Evolutionary conservation across 164 flowering plant genomes (phyloP).

Genomic region (Magnolia changhungtana): DNA sequence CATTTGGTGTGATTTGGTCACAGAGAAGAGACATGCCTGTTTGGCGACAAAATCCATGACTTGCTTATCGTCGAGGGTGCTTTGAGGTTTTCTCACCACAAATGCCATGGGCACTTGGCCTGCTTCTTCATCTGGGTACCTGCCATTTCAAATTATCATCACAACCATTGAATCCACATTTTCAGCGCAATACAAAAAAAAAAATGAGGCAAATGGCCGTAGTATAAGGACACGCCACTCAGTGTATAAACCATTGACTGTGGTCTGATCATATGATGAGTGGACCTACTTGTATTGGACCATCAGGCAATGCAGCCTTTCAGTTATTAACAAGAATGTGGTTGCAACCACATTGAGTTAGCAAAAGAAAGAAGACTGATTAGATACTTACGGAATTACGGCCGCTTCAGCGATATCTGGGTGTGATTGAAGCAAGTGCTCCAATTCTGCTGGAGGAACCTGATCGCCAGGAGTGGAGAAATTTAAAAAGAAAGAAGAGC

Average conservation of each 20-base stretch:
- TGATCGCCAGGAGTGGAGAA: background rate
- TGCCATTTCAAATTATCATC: background rate
- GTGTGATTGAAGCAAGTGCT: conserved; percentile 11
- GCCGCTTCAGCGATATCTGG: conserved; percentile 45
- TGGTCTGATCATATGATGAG: too few species aligned
- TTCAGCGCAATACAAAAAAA: background rate
- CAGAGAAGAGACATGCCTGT: conserved; percentile 17
- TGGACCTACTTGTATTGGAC: background rate
- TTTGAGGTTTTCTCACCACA: conserved; percentile 25
- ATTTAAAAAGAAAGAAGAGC: background rate
- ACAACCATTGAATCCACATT: background rate
- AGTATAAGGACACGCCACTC: background rate
- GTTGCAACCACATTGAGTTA: background rate
- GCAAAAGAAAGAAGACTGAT: background rate
- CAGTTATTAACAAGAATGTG: background rate
- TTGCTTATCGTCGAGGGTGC: conserved; percentile 22
- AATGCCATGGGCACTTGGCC: conserved; percentile 43
- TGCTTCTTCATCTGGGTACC: conserved; percentile 36
- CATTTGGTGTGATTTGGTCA: background rate
- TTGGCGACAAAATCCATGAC: conserved; percentile 29
- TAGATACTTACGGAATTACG: conserved; percentile 65
- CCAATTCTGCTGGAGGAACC: conserved; percentile 15
- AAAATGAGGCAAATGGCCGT: background rate
- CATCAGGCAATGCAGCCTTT: background rate
- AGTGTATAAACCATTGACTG: too few species aligned